A percentile compares a stretch with the other conserved stretches of the same genome.
phyloP scores from a whole-genome alignment of 495 filamentous ascomycete genomes.

The Staphylotrichum tortipilum region DNA sequence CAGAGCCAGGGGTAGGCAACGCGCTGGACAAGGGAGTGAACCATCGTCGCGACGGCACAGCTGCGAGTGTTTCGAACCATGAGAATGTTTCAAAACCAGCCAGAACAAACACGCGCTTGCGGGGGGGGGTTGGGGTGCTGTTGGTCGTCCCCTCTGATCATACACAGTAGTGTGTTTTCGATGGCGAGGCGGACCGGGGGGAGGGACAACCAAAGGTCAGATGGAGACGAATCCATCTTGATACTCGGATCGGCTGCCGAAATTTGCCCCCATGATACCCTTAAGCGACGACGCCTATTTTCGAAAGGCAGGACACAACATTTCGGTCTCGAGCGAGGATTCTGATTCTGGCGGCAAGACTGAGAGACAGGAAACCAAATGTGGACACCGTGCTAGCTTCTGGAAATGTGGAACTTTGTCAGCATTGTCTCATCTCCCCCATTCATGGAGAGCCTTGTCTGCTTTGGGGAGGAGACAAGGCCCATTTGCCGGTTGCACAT shows the following conservation, averaged over 20 bases:
- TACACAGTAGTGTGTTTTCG: not conserved
- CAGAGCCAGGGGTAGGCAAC: not conserved
- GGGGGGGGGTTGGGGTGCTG: not conserved
- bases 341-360: not conserved
- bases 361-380: not conserved
- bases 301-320: not conserved
- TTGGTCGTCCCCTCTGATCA: not conserved
- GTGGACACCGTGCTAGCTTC: no score
- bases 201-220: no score
- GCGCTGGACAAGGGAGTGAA: not conserved
- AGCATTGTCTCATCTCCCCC: constrained; percentile 2
- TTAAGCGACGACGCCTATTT: not conserved
- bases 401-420: not conserved
- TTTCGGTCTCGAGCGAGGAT: not conserved
- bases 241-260: constrained; percentile 8
- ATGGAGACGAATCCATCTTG: not conserved
- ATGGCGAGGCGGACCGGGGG: not conserved
- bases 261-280: not conserved
- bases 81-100: no score
- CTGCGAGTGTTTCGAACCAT: constrained; percentile 1
- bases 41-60: constrained; percentile 5
- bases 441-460: not conserved
- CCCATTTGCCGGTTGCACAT: constrained; percentile 1
- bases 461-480: not conserved
- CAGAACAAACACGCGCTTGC: not conserved